These are phyloP conservation scores for Mycosphaerella sp. DNA, from an alignment of 2,329 filamentous ascomycete species.

Conservation along the genomic window DNA sequence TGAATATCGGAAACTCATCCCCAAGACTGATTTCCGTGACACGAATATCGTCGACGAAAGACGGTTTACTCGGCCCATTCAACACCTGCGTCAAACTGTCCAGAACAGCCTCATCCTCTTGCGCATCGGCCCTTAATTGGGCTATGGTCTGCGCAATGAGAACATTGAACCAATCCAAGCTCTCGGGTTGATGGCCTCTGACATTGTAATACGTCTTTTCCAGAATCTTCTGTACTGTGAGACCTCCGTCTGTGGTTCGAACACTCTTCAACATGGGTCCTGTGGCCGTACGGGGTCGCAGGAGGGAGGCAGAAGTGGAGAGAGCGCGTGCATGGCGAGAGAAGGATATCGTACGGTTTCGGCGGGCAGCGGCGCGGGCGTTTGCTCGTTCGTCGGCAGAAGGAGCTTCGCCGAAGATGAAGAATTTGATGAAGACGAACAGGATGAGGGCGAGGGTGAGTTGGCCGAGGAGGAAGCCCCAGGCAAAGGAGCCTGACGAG, in stretches of 20 bases:
- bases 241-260: conserved; percentile 30
- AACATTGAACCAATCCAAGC: conserved; percentile 98
- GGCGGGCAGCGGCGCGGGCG: conserved; percentile 65
- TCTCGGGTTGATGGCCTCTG: conserved; percentile 90
- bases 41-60: conserved; percentile 87
- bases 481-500: conserved; percentile 63
- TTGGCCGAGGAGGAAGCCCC: conserved; percentile 88
- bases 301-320: conserved; percentile 21
- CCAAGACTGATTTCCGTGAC: conserved; percentile 91
- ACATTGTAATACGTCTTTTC: conserved; percentile 98
- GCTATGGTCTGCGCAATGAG: conserved; percentile 93
- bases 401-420: conserved; percentile 94
- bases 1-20: conserved; percentile 97
- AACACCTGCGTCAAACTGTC: conserved; percentile 75
- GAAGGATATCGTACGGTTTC: conserved; percentile 67
- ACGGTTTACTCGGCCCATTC: conserved; percentile 76
- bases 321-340: conserved; percentile 36
- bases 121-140: conserved; percentile 86
- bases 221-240: conserved; percentile 89
- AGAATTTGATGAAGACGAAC: conserved; percentile 97
- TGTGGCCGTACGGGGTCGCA: conserved; percentile 29
- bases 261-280: conserved; percentile 27
- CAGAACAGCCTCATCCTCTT: conserved; percentile 84
- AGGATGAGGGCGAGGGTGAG: conserved; percentile 85
- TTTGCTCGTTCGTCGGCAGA: conserved; percentile 74